Percentiles rank a stretch among this genome's conserved stretches.
Conservation (phyloP, 2,329 filamentous ascomycete genomes). For the Penicillium brevicompactum region DNA sequence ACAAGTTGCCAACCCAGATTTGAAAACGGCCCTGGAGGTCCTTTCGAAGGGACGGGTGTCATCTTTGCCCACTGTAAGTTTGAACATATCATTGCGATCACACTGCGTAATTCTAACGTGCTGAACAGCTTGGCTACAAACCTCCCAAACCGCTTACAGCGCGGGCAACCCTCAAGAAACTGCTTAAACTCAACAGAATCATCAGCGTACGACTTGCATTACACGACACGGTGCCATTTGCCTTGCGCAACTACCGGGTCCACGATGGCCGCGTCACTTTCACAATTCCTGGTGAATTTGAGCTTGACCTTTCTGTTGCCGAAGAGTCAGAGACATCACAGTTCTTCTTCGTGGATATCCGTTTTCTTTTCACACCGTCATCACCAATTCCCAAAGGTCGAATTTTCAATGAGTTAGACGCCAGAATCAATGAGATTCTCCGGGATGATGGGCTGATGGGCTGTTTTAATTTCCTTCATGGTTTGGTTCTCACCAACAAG, state of each 20-base stretch:
- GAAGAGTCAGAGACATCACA: conserved; percentile 81
- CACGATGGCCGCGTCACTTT: conserved; percentile 89
- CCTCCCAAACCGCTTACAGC: conserved; percentile 70
- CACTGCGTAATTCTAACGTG: conserved; percentile 19
- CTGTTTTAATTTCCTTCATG: conserved; percentile 85
- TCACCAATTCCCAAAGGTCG: conserved; percentile 63
- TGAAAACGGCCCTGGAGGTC: conserved; percentile 84
- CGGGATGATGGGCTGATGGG: conserved; percentile 70
- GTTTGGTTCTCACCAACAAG: conserved; percentile 86
- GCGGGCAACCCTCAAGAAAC: conserved; percentile 70
- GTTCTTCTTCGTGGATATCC: conserved; percentile 92
- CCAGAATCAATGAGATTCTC: conserved; percentile 71
- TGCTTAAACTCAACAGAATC: conserved; percentile 80
- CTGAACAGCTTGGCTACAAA: conserved; percentile 70
- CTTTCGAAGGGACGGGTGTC: conserved; percentile 75
- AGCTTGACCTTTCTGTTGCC: conserved; percentile 87
- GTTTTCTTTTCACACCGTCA: conserved; percentile 76
- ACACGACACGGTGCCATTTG: conserved; percentile 77
- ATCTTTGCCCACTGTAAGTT: conserved; percentile 75
- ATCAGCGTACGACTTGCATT: conserved; percentile 82
- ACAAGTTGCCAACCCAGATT: conserved; percentile 83
- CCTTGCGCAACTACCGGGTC: conserved; percentile 77
- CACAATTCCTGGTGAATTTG: conserved; percentile 78
- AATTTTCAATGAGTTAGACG: conserved; percentile 68
- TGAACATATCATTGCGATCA: conserved; percentile 3